Percentiles rank a stretch among this genome's conserved stretches.
These are phyloP conservation scores for Vitis rotundifolia DNA, from an alignment of 164 flowering plant species.

Conservation along the genomic window DNA sequence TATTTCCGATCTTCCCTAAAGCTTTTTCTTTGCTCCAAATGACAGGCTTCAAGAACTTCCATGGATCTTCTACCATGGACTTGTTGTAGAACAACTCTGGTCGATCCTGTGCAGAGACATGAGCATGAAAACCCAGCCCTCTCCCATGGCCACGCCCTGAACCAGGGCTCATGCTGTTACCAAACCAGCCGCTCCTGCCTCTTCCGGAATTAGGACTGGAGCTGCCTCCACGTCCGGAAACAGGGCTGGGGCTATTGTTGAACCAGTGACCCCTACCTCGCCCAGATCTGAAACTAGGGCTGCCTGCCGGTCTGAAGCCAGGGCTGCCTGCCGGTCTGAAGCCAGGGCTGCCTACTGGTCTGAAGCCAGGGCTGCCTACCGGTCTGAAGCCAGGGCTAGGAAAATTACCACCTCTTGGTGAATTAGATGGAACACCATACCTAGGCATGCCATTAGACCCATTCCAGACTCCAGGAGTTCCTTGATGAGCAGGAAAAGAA, in stretches of 20 bases:
- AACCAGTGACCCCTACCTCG: constrained; percentile 23
- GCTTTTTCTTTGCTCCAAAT: constrained; percentile 27
- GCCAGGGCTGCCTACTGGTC: constrained; percentile 25
- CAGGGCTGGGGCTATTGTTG: constrained; percentile 24
- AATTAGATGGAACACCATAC: constrained; percentile 21
- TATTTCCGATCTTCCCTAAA: neutral
- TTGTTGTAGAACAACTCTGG: constrained; percentile 45
- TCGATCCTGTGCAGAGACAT: constrained; percentile 31
- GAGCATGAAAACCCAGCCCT: constrained; percentile 30
- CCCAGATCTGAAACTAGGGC: constrained; percentile 24
- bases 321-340: constrained; percentile 27
- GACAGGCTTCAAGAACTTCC: constrained; percentile 62
- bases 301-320: constrained; percentile 25
- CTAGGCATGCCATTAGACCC: constrained; percentile 19
- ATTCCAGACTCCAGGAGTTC: constrained; percentile 28
- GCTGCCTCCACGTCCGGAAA: constrained; percentile 29
- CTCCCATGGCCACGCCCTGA: constrained; percentile 42
- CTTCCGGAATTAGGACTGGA: constrained; percentile 30
- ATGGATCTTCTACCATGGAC: constrained; percentile 88
- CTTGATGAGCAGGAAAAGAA: constrained; percentile 18
- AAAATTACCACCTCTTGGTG: constrained; percentile 21
- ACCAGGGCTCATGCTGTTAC: constrained; percentile 20
- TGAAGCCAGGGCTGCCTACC: constrained; percentile 25
- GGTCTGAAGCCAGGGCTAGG: constrained; percentile 27
- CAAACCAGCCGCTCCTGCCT: constrained; percentile 31